Percentiles rank a stretch among this genome's conserved stretches.
Evolutionary conservation across 2,329 filamentous ascomycete species (phyloP).

Genomic region (Fusarium penzigii): DNA sequence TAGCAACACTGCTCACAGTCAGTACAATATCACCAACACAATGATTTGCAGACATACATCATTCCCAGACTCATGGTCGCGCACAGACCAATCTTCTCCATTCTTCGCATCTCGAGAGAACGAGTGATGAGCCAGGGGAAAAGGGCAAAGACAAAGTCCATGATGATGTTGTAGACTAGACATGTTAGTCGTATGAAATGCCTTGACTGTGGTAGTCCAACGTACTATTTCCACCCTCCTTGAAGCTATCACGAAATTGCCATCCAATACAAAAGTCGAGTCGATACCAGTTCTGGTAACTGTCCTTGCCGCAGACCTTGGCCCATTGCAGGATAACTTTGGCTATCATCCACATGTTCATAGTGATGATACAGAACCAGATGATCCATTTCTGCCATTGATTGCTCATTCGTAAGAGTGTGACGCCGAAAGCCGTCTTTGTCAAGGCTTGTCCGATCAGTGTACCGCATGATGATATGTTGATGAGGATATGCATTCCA

Average conservation of each 20-base stretch:
- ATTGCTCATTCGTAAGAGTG: conserved; percentile 44
- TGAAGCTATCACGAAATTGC: conserved; percentile 44
- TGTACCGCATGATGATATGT: conserved; percentile 40
- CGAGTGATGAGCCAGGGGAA: conserved; percentile 54
- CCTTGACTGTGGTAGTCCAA: neutral
- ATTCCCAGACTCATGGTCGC: conserved; percentile 53
- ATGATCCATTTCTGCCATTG: conserved; percentile 44
- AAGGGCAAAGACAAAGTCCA: conserved; percentile 52
- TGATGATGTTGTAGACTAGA: conserved; percentile 53
- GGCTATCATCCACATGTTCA: conserved; percentile 49
- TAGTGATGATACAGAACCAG: conserved; percentile 50
- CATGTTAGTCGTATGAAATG: neutral
- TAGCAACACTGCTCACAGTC: conserved; percentile 39
- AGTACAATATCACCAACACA: neutral
- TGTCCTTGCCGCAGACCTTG: conserved; percentile 43
- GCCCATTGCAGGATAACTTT: conserved; percentile 53
- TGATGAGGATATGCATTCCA: conserved; percentile 55
- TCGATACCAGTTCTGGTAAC: conserved; percentile 49
- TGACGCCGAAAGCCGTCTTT: conserved; percentile 41
- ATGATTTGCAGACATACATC: conserved; percentile 31
- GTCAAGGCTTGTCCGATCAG: conserved; percentile 38
- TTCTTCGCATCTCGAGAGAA: conserved; percentile 47
- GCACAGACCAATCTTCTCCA: conserved; percentile 52
- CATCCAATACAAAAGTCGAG: conserved; percentile 46
- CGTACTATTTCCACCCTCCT: conserved; percentile 52